A percentile compares a stretch with the other conserved stretches of the same genome.
Evolutionary conservation across 305 asterid genomes (phyloP).

Genomic region (Fraxinus paxiana): DNA sequence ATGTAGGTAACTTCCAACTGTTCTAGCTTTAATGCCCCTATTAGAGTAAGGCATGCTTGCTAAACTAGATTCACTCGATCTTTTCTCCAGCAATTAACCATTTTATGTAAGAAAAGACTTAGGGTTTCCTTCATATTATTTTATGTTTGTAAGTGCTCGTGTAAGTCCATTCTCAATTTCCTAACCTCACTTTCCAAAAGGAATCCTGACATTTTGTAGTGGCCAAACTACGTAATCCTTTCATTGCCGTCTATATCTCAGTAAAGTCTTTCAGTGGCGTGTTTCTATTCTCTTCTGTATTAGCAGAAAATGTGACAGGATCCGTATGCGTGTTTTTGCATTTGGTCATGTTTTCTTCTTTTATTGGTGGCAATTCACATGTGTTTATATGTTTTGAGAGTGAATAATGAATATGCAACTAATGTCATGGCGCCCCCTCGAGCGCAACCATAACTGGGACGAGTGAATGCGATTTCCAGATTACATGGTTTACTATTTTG

Average conservation of each 20-base stretch:
- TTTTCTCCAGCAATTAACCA: background rate
- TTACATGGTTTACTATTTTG: conserved; percentile 11
- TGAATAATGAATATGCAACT: background rate
- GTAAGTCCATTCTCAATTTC: background rate
- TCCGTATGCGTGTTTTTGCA: background rate
- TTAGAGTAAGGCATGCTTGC: background rate
- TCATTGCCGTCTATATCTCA: background rate
- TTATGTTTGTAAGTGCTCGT: background rate
- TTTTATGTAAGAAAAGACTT: background rate
- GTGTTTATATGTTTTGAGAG: background rate
- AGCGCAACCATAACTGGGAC: background rate
- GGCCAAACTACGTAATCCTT: background rate
- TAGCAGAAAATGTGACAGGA: background rate
- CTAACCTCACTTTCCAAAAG: background rate
- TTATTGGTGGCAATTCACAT: conserved; percentile 9
- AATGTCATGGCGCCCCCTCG: background rate
- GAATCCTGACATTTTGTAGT: background rate
- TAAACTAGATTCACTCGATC: background rate
- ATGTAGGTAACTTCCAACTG: background rate
- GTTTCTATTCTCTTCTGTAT: background rate
- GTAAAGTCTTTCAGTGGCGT: background rate
- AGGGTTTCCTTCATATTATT: background rate
- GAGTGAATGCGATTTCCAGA: conserved; percentile 1
- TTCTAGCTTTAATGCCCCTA: background rate
- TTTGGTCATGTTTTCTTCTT: background rate